These are phyloP conservation scores for Musa schizocarpa DNA, from an alignment of 176 grass and related monocot species.

Conservation along the genomic window DNA sequence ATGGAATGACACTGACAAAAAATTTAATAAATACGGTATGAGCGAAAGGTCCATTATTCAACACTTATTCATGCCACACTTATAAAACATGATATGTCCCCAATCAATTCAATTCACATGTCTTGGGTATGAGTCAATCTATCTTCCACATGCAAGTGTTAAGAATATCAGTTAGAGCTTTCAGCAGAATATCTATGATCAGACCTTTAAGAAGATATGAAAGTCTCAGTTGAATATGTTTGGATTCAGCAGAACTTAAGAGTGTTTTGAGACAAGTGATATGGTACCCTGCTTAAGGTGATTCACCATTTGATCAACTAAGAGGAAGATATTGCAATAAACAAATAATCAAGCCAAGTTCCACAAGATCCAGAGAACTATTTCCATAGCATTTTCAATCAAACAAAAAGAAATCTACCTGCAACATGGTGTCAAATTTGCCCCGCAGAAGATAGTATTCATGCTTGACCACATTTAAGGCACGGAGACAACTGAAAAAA, in stretches of 20 bases:
- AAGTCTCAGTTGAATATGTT: too few species aligned
- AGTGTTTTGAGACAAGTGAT: not conserved
- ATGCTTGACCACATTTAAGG: slow-evolving; percentile 43
- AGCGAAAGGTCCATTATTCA: too few species aligned
- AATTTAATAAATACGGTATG: too few species aligned
- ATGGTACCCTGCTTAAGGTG: not conserved
- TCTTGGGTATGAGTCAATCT: too few species aligned
- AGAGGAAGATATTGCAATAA: not conserved
- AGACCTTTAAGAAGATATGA: too few species aligned
- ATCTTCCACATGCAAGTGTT: too few species aligned
- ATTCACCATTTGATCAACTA: not conserved
- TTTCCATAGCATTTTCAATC: not conserved
- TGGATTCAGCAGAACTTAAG: not conserved
- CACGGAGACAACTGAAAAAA: slow-evolving; percentile 44
- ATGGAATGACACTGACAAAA: too few species aligned
- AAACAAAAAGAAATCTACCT: slow-evolving; percentile 33
- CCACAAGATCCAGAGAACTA: not conserved
- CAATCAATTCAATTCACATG: too few species aligned
- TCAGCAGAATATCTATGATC: too few species aligned
- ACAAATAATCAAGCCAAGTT: not conserved
- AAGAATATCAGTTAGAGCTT: too few species aligned
- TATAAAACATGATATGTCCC: too few species aligned
- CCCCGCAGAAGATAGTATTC: slow-evolving; percentile 50
- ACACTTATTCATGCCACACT: too few species aligned
- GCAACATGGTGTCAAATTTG: slow-evolving; percentile 69